These are phyloP conservation scores for Cynara cardunculus DNA, from an alignment of 129 eudicot species.

Conservation along the genomic window DNA sequence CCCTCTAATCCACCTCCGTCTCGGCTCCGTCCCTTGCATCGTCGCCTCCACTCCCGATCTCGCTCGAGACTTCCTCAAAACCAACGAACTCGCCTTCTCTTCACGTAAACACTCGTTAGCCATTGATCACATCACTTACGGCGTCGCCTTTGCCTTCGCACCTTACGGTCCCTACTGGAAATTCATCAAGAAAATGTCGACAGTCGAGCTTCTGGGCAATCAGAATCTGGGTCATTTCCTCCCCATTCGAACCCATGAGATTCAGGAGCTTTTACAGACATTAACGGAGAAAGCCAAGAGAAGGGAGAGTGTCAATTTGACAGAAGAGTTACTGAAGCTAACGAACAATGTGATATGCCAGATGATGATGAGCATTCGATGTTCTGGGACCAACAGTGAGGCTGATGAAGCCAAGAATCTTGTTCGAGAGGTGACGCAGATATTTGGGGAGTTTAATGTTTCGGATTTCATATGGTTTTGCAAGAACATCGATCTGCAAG, in stretches of 20 bases:
- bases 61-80: constrained; percentile 45
- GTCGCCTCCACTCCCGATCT: constrained; percentile 42
- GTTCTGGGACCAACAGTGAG: constrained; percentile 44
- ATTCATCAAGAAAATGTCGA: constrained; percentile 44
- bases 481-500: constrained; percentile 37
- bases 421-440: constrained; percentile 44
- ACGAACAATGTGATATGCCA: constrained; percentile 45
- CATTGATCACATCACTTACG: constrained; percentile 37
- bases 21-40: constrained; percentile 37
- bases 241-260: constrained; percentile 35
- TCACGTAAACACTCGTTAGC: constrained; percentile 36
- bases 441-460: constrained; percentile 50
- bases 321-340: constrained; percentile 42
- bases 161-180: constrained; percentile 61
- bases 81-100: constrained; percentile 42
- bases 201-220: constrained; percentile 40
- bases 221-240: constrained; percentile 38
- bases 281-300: constrained; percentile 16
- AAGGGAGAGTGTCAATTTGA: constrained; percentile 35
- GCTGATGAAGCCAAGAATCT: constrained; percentile 44
- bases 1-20: constrained; percentile 43
- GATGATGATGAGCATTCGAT: constrained; percentile 48
- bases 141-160: constrained; percentile 43
- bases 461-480: constrained; percentile 43
- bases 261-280: constrained; percentile 14